Evolutionary conservation across 2,329 filamentous ascomycete genomes (phyloP).

Genomic region (Botrytis porri): DNA sequence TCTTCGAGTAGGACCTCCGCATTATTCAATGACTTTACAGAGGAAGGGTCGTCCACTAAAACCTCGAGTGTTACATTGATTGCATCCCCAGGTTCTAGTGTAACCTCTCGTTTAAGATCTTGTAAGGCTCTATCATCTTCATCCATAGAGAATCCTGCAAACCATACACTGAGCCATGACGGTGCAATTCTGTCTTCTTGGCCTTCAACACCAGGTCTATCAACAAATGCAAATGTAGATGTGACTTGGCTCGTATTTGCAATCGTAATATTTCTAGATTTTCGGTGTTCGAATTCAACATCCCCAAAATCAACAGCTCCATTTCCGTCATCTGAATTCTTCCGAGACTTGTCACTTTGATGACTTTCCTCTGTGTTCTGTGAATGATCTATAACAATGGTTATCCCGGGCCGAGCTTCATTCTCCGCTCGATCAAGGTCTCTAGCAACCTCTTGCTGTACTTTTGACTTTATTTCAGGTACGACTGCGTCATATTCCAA

Average conservation of each 20-base stretch:
- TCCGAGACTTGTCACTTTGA: constrained; percentile 20
- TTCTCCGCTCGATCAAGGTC: constrained; percentile 91
- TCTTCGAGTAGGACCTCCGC: constrained; percentile 69
- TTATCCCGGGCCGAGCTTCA: constrained; percentile 78
- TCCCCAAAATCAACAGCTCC: constrained; percentile 74
- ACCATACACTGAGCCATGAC: constrained; percentile 68
- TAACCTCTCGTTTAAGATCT: constrained; percentile 46
- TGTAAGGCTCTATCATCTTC: constrained; percentile 27
- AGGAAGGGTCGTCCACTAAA: constrained; percentile 59
- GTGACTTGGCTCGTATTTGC: constrained; percentile 87
- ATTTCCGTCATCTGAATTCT: constrained; percentile 39
- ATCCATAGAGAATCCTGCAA: constrained; percentile 52
- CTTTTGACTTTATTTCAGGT: constrained; percentile 75
- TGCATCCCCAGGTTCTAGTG: constrained; percentile 81
- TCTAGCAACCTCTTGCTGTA: constrained; percentile 82
- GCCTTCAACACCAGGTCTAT: constrained; percentile 62
- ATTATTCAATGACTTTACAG: constrained; percentile 70
- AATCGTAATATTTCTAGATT: constrained; percentile 70
- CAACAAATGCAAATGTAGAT: constrained; percentile 77
- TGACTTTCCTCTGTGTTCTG: constrained; percentile 39
- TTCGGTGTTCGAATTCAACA: constrained; percentile 64
- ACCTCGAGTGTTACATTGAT: constrained; percentile 66
- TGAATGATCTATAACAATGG: constrained; percentile 71
- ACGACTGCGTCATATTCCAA: constrained; percentile 85
- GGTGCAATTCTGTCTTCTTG: constrained; percentile 46